phyloP scores from a whole-genome alignment of 2,329 filamentous ascomycete genomes.

The Fusarium nygamai region DNA sequence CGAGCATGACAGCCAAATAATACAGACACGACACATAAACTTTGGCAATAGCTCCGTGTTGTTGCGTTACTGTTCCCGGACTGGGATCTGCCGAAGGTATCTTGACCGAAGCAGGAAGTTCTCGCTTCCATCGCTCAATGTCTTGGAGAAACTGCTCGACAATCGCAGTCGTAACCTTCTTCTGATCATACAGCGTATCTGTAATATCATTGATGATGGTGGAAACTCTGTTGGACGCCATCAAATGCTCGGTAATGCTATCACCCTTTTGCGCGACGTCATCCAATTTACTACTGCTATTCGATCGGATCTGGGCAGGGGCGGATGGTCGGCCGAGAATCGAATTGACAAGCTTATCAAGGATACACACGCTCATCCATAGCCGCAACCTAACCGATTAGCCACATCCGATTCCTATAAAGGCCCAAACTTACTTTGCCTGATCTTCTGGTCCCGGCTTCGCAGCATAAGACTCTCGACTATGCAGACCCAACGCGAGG shows the following conservation, averaged over 20 bases:
- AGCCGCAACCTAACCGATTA: slow-evolving; percentile 44
- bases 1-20: slow-evolving; percentile 67
- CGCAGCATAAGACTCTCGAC: slow-evolving; percentile 36
- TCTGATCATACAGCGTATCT: slow-evolving; percentile 54
- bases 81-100: slow-evolving; percentile 10
- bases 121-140: slow-evolving; percentile 57
- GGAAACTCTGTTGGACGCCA: slow-evolving; percentile 54
- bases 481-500: slow-evolving; percentile 65
- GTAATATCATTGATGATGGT: slow-evolving; percentile 57
- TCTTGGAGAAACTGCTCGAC: slow-evolving; percentile 55
- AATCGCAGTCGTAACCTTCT: slow-evolving; percentile 41
- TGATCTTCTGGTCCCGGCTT: slow-evolving; percentile 25
- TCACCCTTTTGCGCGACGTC: slow-evolving; percentile 25
- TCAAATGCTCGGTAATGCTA: slow-evolving; percentile 45
- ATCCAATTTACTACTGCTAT: slow-evolving; percentile 14
- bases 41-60: slow-evolving; percentile 56
- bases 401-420: neutral
- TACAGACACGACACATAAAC: slow-evolving; percentile 67
- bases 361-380: slow-evolving; percentile 51
- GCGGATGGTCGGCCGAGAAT: slow-evolving; percentile 52
- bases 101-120: slow-evolving; percentile 51
- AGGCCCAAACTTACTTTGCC: slow-evolving; percentile 21
- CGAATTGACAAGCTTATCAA: slow-evolving; percentile 52
- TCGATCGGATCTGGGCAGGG: slow-evolving; percentile 37
- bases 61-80: neutral